Conservation (phyloP, 257 asterid genomes). For the Lavandula angustifolia region DNA sequence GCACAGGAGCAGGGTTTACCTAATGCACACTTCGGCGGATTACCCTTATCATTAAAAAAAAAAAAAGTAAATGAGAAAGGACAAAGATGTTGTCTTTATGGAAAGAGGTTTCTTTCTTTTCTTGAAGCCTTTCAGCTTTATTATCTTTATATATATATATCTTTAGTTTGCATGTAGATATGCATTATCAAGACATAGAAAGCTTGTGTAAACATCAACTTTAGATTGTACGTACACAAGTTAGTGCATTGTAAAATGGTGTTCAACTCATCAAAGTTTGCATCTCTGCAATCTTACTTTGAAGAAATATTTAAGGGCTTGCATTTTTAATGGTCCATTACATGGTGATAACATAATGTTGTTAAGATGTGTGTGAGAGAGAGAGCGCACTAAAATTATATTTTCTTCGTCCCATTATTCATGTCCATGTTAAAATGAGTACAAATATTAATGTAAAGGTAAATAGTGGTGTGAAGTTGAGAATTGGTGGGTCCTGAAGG, state of each 20-base stretch:
- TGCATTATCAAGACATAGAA: slow-evolving; percentile 30
- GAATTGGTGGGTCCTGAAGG: too few relatives aligned
- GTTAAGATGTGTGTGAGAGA: too few relatives aligned
- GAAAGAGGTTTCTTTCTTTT: slow-evolving; percentile 30
- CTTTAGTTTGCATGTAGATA: slow-evolving; percentile 14
- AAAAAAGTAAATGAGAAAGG: slow-evolving; percentile 33
- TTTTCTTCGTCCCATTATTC: too few relatives aligned
- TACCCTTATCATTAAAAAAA: too few relatives aligned
- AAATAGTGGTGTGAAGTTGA: too few relatives aligned
- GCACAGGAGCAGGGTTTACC: too few relatives aligned
- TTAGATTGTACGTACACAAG: background rate
- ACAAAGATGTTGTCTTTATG: slow-evolving; percentile 12
- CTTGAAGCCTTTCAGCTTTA: slow-evolving; percentile 26
- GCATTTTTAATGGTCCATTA: slow-evolving; percentile 10
- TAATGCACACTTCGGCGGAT: too few relatives aligned
- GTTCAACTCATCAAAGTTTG: background rate
- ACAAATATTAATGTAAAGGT: too few relatives aligned
- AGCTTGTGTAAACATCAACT: slow-evolving; percentile 25
- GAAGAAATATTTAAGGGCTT: slow-evolving; percentile 16
- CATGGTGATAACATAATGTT: too few relatives aligned
- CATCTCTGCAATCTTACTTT: slow-evolving; percentile 28
- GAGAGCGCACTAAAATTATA: background rate
- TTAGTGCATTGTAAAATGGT: slow-evolving; percentile 2
- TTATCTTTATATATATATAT: slow-evolving; percentile 28
- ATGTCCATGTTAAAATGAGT: too few relatives aligned